phyloP scores from a whole-genome alignment of 2,329 filamentous ascomycete species.

The Ophiostoma himal-ulmi region DNA sequence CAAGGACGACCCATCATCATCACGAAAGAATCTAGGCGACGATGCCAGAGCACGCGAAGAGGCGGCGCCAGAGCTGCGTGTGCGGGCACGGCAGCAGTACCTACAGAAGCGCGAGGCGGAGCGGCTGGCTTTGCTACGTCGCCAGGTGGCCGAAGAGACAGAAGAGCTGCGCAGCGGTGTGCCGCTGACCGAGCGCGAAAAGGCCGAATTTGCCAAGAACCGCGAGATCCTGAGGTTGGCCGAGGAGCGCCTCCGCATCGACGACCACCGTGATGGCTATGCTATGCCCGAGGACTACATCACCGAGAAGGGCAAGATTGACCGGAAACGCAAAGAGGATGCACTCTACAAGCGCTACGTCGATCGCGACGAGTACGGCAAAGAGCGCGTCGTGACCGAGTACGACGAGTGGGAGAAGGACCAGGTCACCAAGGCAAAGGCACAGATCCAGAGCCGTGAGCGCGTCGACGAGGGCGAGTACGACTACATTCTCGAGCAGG shows the following conservation, averaged over 20 bases:
- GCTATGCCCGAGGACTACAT: constrained; percentile 92
- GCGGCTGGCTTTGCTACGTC: constrained; percentile 75
- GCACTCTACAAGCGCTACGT: constrained; percentile 87
- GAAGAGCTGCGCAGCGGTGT: constrained; percentile 73
- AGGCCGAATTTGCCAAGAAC: constrained; percentile 83
- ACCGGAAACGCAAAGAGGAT: constrained; percentile 79
- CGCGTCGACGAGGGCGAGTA: constrained; percentile 76
- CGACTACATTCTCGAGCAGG: constrained; percentile 86
- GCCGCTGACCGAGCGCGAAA: constrained; percentile 69
- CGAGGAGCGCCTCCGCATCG: constrained; percentile 78
- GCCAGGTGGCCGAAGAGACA: constrained; percentile 84
- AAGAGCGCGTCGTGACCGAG: constrained; percentile 86
- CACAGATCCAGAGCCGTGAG: constrained; percentile 71
- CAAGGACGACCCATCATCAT: constrained; percentile 46
- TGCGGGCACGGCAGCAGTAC: constrained; percentile 85
- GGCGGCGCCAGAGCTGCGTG: constrained; percentile 72
- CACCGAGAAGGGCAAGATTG: constrained; percentile 85
- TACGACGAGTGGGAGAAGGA: constrained; percentile 95
- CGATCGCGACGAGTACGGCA: constrained; percentile 77
- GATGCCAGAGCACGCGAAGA: constrained; percentile 61
- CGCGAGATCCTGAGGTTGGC: constrained; percentile 73
- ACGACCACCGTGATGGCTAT: constrained; percentile 90
- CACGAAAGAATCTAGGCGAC: constrained; percentile 58
- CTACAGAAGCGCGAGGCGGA: constrained; percentile 88
- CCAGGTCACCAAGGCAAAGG: constrained; percentile 79